A percentile compares a stretch with the other conserved stretches of the same genome.
These are phyloP conservation scores for Eucalyptus pauciflora DNA, from an alignment of 345 rosid genomes.

Conservation along the genomic window DNA sequence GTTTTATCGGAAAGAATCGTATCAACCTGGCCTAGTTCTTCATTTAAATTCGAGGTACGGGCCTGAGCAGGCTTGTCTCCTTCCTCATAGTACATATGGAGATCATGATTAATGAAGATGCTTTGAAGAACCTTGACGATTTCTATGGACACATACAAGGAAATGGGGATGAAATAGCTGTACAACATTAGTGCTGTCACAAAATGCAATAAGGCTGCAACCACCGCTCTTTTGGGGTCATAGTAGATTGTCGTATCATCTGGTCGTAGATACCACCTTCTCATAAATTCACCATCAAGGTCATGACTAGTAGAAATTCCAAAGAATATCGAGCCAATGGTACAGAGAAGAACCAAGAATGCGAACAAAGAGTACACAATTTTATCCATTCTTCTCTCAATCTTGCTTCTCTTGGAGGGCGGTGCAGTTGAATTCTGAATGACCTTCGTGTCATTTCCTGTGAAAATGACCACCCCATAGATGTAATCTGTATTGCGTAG, in stretches of 20 bases:
- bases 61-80: slow-evolving; percentile 85
- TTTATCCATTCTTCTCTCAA: slow-evolving; percentile 80
- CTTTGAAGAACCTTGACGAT: slow-evolving; percentile 92
- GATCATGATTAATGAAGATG: slow-evolving; percentile 75
- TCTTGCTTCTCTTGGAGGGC: slow-evolving; percentile 89
- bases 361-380: slow-evolving; percentile 61
- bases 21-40: slow-evolving; percentile 96
- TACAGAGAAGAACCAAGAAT: slow-evolving; percentile 50
- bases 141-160: slow-evolving; percentile 88
- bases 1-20: slow-evolving; percentile 90
- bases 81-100: slow-evolving; percentile 76
- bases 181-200: slow-evolving; percentile 83
- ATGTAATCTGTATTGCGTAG: slow-evolving; percentile 82
- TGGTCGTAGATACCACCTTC: slow-evolving; percentile 96
- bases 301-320: slow-evolving; percentile 71
- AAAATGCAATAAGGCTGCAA: slow-evolving; percentile 62
- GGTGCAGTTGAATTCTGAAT: slow-evolving; percentile 88
- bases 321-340: slow-evolving; percentile 61
- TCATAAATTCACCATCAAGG: slow-evolving; percentile 50
- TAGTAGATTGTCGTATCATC: slow-evolving; percentile 56
- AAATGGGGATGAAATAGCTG: slow-evolving; percentile 86
- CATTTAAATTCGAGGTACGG: slow-evolving; percentile 92
- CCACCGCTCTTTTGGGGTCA: slow-evolving; percentile 45
- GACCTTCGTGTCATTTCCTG: slow-evolving; percentile 88
- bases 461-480: slow-evolving; percentile 79